These are phyloP conservation scores for Suhomyces kunorum DNA, from an alignment of 1,139 yeast genomes.

Conservation along the genomic window DNA sequence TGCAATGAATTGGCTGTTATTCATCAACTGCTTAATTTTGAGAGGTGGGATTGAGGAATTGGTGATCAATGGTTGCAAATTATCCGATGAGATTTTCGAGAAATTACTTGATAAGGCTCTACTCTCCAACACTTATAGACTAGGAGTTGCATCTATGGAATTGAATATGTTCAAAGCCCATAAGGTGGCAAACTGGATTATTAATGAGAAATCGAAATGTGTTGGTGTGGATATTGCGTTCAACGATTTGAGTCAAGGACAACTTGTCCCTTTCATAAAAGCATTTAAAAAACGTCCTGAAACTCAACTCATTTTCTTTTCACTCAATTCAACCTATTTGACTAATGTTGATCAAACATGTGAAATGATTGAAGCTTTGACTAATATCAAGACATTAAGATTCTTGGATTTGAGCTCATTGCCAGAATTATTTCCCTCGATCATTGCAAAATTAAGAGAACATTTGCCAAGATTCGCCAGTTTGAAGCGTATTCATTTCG, in stretches of 20 bases:
- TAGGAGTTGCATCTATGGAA: slow-evolving; percentile 78
- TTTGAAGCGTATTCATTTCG: slow-evolving; percentile 75
- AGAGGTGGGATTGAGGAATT: slow-evolving; percentile 83
- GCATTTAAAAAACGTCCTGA: slow-evolving; percentile 35
- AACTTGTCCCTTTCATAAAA: slow-evolving; percentile 51
- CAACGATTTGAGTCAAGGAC: slow-evolving; percentile 64
- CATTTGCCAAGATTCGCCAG: slow-evolving; percentile 65
- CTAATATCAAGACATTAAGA: slow-evolving; percentile 57
- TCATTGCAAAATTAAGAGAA: slow-evolving; percentile 60
- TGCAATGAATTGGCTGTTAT: slow-evolving; percentile 74
- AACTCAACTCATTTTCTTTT: slow-evolving; percentile 55
- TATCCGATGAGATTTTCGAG: slow-evolving; percentile 53
- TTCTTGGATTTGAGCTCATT: slow-evolving; percentile 78
- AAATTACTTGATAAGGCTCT: slow-evolving; percentile 56
- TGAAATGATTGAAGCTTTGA: slow-evolving; percentile 51
- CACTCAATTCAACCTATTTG: slow-evolving; percentile 69
- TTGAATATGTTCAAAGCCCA: slow-evolving; percentile 57
- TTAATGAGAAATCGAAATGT: slow-evolving; percentile 52
- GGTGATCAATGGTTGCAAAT: slow-evolving; percentile 76
- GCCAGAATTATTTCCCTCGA: slow-evolving; percentile 71
- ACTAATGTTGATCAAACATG: slow-evolving; percentile 54
- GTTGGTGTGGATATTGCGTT: slow-evolving; percentile 86
- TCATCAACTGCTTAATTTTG: slow-evolving; percentile 55
- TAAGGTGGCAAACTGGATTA: slow-evolving; percentile 63
- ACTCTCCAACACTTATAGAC: slow-evolving; percentile 56